Percentiles rank a stretch among this genome's conserved stretches.
Conservation (phyloP, 805 yeast genomes). For the Schwanniomyces vanrijiae region DNA sequence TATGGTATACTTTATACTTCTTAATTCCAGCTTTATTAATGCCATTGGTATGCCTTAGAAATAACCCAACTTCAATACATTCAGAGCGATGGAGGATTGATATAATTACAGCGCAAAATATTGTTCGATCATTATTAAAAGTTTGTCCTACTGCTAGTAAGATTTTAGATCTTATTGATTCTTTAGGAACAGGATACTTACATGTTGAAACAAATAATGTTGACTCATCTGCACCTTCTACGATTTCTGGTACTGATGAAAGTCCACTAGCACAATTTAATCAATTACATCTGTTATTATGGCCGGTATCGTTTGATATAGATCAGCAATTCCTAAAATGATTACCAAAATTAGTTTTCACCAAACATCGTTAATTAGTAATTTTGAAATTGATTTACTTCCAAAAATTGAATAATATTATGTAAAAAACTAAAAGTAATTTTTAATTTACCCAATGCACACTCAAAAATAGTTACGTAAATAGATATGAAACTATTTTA, state of each 20-base stretch:
- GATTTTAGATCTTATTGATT: slow-evolving; percentile 12
- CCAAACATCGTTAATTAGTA: too few species aligned
- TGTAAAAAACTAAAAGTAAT: too few species aligned
- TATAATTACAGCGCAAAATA: slow-evolving; percentile 8
- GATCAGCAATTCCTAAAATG: too few species aligned
- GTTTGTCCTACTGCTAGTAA: slow-evolving; percentile 15
- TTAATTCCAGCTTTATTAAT: slow-evolving; percentile 18
- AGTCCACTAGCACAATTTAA: slow-evolving; percentile 16
- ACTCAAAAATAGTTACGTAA: too few species aligned
- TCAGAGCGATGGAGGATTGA: slow-evolving; percentile 13
- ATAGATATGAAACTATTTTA: too few species aligned
- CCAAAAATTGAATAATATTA: too few species aligned
- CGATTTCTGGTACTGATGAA: slow-evolving; percentile 10
- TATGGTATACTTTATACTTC: slow-evolving; percentile 17
- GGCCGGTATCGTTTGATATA: slow-evolving; percentile 17
- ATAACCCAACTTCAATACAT: slow-evolving; percentile 10
- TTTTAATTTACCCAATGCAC: too few species aligned
- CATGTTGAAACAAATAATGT: slow-evolving; percentile 3
- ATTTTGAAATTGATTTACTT: too few species aligned
- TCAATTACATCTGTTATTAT: slow-evolving; percentile 16
- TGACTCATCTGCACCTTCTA: neutral
- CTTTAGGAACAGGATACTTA: slow-evolving; percentile 13
- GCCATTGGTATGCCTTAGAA: slow-evolving; percentile 17
- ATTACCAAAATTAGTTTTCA: too few species aligned
- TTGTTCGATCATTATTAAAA: slow-evolving; percentile 8